phyloP scores from a whole-genome alignment of 441 rosid genomes.

The Erodium trifolium region DNA sequence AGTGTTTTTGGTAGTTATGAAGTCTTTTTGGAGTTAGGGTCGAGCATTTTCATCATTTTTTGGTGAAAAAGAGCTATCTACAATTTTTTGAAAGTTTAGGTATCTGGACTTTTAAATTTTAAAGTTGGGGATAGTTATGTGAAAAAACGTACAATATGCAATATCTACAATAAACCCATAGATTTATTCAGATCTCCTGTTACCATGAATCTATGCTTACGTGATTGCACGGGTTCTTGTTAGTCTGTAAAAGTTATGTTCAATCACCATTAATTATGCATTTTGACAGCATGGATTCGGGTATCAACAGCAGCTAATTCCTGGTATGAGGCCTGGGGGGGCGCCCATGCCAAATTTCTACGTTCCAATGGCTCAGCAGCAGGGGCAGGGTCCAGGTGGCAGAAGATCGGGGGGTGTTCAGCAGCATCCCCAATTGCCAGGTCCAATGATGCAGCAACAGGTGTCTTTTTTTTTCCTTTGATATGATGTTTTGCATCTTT shows the following conservation, averaged over 20 bases:
- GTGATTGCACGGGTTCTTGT: not conserved
- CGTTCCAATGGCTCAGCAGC: constrained; percentile 61
- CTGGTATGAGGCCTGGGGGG: constrained; percentile 68
- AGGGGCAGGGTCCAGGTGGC: constrained; percentile 66
- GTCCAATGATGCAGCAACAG: constrained; percentile 67
- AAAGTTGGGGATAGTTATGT: too few species aligned
- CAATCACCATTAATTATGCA: not conserved
- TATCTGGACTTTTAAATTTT: too few species aligned
- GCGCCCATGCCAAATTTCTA: constrained; percentile 47
- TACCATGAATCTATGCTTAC: too few species aligned
- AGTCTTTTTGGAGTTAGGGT: too few species aligned
- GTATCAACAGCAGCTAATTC: constrained; percentile 70
- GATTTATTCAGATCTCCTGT: too few species aligned
- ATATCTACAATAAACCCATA: too few species aligned
- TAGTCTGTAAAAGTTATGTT: not conserved
- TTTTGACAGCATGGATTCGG: constrained; percentile 52
- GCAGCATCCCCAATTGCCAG: constrained; percentile 50
- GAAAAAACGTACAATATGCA: too few species aligned
- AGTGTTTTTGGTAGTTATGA: too few species aligned
- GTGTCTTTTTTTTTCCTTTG: constrained; percentile 14
- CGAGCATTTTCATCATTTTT: too few species aligned
- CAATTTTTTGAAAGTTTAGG: too few species aligned
- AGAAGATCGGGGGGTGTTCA: constrained; percentile 51
- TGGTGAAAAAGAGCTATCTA: too few species aligned
- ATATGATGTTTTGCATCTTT: not conserved